phyloP scores from a whole-genome alignment of 495 filamentous ascomycete genomes.

The Tuber brumale region DNA sequence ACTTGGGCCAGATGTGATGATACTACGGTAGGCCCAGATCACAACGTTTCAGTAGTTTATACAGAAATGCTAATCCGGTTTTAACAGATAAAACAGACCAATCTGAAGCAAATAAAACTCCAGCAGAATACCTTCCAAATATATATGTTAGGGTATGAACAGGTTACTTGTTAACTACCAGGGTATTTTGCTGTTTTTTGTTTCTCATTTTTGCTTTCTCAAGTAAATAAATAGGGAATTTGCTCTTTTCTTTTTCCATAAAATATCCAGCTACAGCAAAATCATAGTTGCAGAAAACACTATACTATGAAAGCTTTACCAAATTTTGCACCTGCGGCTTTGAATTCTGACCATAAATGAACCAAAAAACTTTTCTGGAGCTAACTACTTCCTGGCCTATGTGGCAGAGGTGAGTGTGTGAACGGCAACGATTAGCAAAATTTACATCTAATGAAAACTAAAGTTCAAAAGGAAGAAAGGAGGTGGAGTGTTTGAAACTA shows the following conservation, averaged over 20 bases:
- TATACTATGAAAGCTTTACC: too few relatives aligned
- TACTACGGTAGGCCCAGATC: conserved; percentile 14
- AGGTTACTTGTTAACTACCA: neutral
- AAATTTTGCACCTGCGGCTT: neutral
- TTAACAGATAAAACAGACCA: neutral
- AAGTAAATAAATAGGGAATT: neutral
- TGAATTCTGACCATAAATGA: neutral
- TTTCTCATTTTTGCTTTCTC: neutral
- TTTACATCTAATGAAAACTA: too few relatives aligned
- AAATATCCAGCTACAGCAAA: neutral
- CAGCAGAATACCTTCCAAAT: neutral
- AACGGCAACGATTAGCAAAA: too few relatives aligned
- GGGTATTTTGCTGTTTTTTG: neutral
- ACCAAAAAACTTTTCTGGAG: too few relatives aligned
- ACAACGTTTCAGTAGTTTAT: neutral
- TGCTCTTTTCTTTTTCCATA: neutral
- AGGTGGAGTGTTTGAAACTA: too few relatives aligned
- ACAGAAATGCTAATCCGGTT: neutral
- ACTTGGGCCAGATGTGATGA: conserved; percentile 38
- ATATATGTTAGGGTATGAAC: conserved; percentile 9
- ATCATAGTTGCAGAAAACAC: neutral
- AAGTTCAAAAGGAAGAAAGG: too few relatives aligned
- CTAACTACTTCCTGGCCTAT: too few relatives aligned
- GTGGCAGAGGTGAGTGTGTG: too few relatives aligned
- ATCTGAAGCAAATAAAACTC: neutral